These are phyloP conservation scores for Colletotrichum incanum DNA, from an alignment of 2,329 filamentous ascomycete genomes.

Conservation along the genomic window DNA sequence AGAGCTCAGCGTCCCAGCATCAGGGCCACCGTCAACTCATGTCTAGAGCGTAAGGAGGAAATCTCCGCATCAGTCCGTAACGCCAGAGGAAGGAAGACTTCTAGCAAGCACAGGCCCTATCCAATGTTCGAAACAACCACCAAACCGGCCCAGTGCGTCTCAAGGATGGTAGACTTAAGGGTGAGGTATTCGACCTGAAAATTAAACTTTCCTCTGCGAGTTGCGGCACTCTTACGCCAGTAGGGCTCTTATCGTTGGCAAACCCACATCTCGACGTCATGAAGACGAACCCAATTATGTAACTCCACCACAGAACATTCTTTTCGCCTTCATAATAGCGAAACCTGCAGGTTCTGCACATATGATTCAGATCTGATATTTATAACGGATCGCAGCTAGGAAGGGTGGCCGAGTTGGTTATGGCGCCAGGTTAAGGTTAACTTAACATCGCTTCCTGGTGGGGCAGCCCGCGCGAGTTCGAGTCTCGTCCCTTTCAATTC, in stretches of 20 bases:
- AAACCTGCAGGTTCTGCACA: fast-evolving
- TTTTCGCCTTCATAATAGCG: background rate
- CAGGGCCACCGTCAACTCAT: slow-evolving; percentile 5
- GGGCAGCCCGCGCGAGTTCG: slow-evolving; percentile 22
- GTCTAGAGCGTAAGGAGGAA: background rate
- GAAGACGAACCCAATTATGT: background rate
- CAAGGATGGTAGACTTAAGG: too few relatives aligned
- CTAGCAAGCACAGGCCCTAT: background rate
- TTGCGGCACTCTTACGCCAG: too few relatives aligned
- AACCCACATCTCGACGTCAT: background rate
- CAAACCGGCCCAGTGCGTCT: background rate
- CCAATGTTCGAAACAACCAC: background rate
- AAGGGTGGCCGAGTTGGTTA: slow-evolving; percentile 26
- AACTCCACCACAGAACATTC: background rate
- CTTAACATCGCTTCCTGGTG: slow-evolving; percentile 24
- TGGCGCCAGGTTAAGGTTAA: slow-evolving; percentile 23
- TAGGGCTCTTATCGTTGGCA: background rate
- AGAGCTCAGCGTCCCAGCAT: slow-evolving; percentile 15
- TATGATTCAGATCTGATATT: background rate
- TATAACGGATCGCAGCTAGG: background rate
- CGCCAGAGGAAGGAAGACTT: background rate
- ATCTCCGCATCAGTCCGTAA: background rate
- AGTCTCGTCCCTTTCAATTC: slow-evolving; percentile 19
- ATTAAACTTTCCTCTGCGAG: too few relatives aligned
- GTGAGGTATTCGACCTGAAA: too few relatives aligned